phyloP scores from a whole-genome alignment of 192 early-diverging fungal species.

The Spizellomyces sp. region DNA sequence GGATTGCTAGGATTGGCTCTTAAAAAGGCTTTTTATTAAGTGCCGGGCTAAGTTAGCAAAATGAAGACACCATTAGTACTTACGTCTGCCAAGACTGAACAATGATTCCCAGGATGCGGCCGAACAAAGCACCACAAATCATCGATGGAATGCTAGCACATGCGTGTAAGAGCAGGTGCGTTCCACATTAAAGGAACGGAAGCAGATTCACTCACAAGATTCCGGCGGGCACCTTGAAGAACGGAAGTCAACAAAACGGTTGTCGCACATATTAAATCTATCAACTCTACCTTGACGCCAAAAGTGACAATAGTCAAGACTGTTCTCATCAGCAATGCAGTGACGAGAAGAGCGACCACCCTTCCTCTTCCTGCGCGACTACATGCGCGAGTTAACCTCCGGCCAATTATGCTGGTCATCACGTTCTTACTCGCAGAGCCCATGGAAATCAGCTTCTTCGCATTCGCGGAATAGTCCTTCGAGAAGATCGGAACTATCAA shows the following conservation, averaged over 20 bases:
- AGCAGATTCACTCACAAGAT: slow-evolving; percentile 37
- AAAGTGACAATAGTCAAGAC: slow-evolving; percentile 46
- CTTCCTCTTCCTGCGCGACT: slow-evolving; percentile 18
- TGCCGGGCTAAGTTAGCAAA: not conserved
- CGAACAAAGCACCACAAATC: slow-evolving; percentile 78
- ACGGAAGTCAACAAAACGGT: no score
- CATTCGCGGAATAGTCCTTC: slow-evolving; percentile 91
- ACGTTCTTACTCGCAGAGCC: slow-evolving; percentile 41
- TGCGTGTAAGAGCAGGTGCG: not conserved
- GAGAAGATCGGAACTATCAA: slow-evolving; percentile 83
- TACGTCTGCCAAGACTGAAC: slow-evolving; percentile 74
- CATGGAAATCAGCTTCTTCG: slow-evolving; percentile 46
- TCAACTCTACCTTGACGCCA: slow-evolving; percentile 33
- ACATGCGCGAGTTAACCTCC: not conserved
- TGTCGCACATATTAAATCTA: not conserved
- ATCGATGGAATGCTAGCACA: slow-evolving; percentile 48
- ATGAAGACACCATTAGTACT: not conserved
- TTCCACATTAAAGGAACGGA: not conserved
- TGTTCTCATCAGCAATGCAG: slow-evolving; percentile 36
- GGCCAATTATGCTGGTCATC: not conserved
- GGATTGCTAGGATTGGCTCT: slow-evolving; percentile 31
- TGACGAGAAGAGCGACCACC: slow-evolving; percentile 23
- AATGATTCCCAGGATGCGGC: slow-evolving; percentile 84
- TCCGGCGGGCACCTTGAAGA: slow-evolving; percentile 45
- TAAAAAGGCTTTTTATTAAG: not conserved